Evolutionary conservation across 2,329 filamentous ascomycete genomes (phyloP).

Genomic region (Colletotrichum trifolii): DNA sequence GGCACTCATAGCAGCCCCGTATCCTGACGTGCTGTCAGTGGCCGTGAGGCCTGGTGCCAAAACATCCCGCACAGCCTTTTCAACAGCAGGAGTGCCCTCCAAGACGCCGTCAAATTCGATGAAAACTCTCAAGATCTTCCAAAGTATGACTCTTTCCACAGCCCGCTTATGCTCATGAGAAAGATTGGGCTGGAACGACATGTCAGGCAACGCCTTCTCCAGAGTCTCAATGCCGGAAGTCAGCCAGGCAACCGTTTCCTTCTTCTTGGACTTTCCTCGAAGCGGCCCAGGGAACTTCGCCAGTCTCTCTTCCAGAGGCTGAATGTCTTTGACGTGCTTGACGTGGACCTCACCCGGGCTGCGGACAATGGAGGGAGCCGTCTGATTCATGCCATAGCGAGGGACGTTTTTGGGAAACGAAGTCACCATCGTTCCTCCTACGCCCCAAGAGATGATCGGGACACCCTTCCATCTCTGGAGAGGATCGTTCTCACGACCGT

Average conservation of each 20-base stretch:
- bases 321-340: slow-evolving; percentile 78
- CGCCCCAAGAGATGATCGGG: slow-evolving; percentile 88
- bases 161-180: slow-evolving; percentile 75
- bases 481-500: slow-evolving; percentile 77
- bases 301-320: slow-evolving; percentile 77
- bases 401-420: slow-evolving; percentile 91
- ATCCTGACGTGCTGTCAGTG: slow-evolving; percentile 40
- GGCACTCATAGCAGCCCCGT: slow-evolving; percentile 38
- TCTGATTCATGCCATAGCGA: slow-evolving; percentile 81
- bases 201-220: slow-evolving; percentile 68
- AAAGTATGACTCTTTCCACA: slow-evolving; percentile 84
- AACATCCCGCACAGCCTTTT: slow-evolving; percentile 79
- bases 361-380: slow-evolving; percentile 81
- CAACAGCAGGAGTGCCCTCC: slow-evolving; percentile 77
- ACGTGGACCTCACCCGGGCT: slow-evolving; percentile 85
- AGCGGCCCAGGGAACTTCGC: slow-evolving; percentile 90
- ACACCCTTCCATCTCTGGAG: slow-evolving; percentile 91
- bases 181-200: slow-evolving; percentile 57
- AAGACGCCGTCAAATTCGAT: slow-evolving; percentile 88
- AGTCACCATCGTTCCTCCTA: slow-evolving; percentile 84
- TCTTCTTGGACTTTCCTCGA: slow-evolving; percentile 93
- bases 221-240: slow-evolving; percentile 78
- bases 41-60: slow-evolving; percentile 69
- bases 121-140: slow-evolving; percentile 85
- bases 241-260: slow-evolving; percentile 88